Percentiles rank a stretch among this genome's conserved stretches.
Conservation (phyloP, 225 moss, liverwort and hornwort genomes). For the Marchantia polymorpha region DNA sequence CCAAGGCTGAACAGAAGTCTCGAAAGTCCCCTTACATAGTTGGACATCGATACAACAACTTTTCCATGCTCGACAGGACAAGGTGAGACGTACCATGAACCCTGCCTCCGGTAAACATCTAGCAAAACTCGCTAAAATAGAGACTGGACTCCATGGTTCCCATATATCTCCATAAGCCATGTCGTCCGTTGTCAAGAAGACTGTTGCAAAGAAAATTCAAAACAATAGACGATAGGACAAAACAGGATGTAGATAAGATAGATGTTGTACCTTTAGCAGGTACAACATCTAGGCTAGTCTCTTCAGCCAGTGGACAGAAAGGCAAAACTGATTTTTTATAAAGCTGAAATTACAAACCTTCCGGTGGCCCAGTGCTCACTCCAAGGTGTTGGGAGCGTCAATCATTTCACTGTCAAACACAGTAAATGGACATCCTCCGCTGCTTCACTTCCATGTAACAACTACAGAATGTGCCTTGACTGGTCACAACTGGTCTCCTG, state of each 20-base stretch:
- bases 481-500: background rate
- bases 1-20: too few species aligned
- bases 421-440: background rate
- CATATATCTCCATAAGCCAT: too few species aligned
- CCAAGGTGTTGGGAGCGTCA: background rate
- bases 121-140: too few species aligned
- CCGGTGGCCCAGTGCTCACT: background rate
- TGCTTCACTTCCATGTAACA: constrained; percentile 5
- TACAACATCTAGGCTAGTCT: background rate
- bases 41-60: too few species aligned
- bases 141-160: too few species aligned
- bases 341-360: constrained; percentile 11
- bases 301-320: background rate
- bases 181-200: too few species aligned
- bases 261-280: too few species aligned
- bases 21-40: too few species aligned
- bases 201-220: too few species aligned
- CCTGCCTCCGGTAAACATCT: too few species aligned
- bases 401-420: background rate
- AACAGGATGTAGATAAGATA: background rate
- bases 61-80: too few species aligned
- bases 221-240: background rate
- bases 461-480: background rate
- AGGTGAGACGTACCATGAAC: too few species aligned
- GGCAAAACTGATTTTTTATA: constrained; percentile 10